Percentiles rank a stretch among this genome's conserved stretches.
These are phyloP conservation scores for Scytalidium lignicola DNA, from an alignment of 2,329 filamentous ascomycete genomes.

Conservation along the genomic window DNA sequence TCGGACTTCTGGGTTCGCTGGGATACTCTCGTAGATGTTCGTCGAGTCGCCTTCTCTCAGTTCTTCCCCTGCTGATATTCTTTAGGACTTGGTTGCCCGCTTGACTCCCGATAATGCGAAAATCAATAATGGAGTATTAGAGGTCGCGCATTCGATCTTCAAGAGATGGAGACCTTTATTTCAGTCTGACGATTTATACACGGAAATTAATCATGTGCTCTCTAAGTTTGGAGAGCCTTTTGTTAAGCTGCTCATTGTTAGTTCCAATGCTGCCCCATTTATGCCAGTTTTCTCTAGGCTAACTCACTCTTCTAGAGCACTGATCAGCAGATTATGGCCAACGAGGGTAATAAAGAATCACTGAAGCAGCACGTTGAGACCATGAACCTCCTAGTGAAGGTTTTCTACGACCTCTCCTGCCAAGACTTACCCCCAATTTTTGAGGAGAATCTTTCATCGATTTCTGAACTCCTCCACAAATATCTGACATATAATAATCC, in stretches of 20 bases:
- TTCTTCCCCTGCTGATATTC: slow-evolving; percentile 11
- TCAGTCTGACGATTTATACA: slow-evolving; percentile 85
- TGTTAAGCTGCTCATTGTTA: slow-evolving; percentile 69
- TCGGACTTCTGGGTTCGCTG: slow-evolving; percentile 96
- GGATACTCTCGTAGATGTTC: slow-evolving; percentile 86
- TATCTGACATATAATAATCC: slow-evolving; percentile 87
- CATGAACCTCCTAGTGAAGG: slow-evolving; percentile 82
- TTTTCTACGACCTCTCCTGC: slow-evolving; percentile 94
- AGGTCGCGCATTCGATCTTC: slow-evolving; percentile 98
- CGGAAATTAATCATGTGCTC: slow-evolving; percentile 94
- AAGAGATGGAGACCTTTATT: slow-evolving; percentile 92
- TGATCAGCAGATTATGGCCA: slow-evolving; percentile 67
- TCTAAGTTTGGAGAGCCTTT: slow-evolving; percentile 79
- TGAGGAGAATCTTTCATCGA: slow-evolving; percentile 76
- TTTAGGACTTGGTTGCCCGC: slow-evolving; percentile 77
- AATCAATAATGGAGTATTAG: slow-evolving; percentile 88
- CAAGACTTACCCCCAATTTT: slow-evolving; percentile 94
- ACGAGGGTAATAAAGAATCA: slow-evolving; percentile 67
- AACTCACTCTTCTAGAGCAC: slow-evolving; percentile 44
- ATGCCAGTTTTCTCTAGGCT: slow-evolving; percentile 7
- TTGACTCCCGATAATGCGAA: slow-evolving; percentile 76
- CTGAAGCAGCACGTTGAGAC: slow-evolving; percentile 78
- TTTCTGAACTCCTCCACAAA: slow-evolving; percentile 80
- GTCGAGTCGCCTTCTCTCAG: slow-evolving; percentile 19
- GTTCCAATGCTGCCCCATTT: slow-evolving; percentile 14